Conservation (phyloP, 2,329 filamentous ascomycete species). For the Dactylellina drechsleri region DNA sequence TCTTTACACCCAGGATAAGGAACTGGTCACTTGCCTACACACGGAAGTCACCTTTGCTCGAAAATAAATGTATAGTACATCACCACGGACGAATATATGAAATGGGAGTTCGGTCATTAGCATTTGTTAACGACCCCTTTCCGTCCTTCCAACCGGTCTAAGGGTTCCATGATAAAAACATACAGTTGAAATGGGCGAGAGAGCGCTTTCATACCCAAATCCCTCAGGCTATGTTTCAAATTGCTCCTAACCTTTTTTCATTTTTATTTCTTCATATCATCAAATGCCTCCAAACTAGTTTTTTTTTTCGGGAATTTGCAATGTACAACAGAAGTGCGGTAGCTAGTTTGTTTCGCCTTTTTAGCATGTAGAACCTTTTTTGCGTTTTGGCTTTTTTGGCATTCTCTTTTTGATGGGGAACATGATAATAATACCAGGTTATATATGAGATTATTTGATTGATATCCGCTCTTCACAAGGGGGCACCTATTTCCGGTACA, state of each 20-base stretch:
- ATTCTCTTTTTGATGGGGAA: background rate
- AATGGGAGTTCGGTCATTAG: too few species aligned
- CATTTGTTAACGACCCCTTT: too few species aligned
- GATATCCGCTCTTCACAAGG: too few species aligned
- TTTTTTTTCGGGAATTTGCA: conserved; percentile 3
- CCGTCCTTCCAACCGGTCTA: too few species aligned
- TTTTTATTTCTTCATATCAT: background rate
- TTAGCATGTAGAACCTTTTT: background rate
- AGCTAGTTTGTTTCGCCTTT: conserved; percentile 8
- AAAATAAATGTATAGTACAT: too few species aligned
- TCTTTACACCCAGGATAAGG: conserved; percentile 77
- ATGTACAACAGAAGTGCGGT: conserved; percentile 17
- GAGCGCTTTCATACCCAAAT: too few species aligned
- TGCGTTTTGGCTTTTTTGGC: background rate
- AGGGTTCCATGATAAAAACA: too few species aligned
- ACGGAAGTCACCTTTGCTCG: conserved; percentile 73
- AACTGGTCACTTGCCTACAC: conserved; percentile 85
- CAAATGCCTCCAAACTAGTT: background rate
- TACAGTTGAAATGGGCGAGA: too few species aligned
- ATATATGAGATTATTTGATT: too few species aligned
- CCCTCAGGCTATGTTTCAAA: background rate
- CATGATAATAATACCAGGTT: background rate
- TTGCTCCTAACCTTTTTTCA: background rate
- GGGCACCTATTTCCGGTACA: too few species aligned
- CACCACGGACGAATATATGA: too few species aligned